phyloP scores from a whole-genome alignment of 2,329 filamentous ascomycete genomes.

The Helminthosporium solani region DNA sequence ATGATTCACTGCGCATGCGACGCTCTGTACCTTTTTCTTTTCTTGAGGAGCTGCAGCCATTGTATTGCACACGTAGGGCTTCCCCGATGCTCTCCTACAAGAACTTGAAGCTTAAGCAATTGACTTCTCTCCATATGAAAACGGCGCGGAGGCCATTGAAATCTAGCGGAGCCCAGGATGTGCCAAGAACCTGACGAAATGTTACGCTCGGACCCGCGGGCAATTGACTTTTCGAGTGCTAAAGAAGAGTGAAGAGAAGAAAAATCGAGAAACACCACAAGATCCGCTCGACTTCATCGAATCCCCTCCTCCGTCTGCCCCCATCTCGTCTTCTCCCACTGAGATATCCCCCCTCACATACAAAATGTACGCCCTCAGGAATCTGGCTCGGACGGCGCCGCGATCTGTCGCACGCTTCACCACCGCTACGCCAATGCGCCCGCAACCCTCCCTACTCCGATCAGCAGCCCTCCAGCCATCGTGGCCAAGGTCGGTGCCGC shows the following conservation, averaged over 20 bases:
- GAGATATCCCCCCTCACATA: constrained; percentile 5
- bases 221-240: constrained; percentile 23
- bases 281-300: not conserved
- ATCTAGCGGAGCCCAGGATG: constrained; percentile 8
- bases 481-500: constrained; percentile 33
- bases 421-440: constrained; percentile 38
- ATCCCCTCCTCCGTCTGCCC: not conserved
- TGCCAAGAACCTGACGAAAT: constrained; percentile 15
- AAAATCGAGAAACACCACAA: constrained; percentile 3
- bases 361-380: constrained; percentile 49
- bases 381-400: constrained; percentile 48
- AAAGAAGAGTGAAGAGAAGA: no score
- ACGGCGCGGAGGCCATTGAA: constrained; percentile 10
- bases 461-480: constrained; percentile 37
- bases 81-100: no score
- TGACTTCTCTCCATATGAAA: not conserved
- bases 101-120: no score
- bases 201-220: constrained; percentile 15
- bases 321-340: constrained; percentile 1
- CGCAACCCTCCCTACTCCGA: constrained; percentile 37
- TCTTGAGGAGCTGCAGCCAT: constrained; percentile 23
- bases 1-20: no score
- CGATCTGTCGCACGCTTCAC: constrained; percentile 46
- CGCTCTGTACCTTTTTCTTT: constrained; percentile 40
- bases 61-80: no score